Evolutionary conservation across 164 flowering plant genomes (phyloP), one percentile per base, ranked within the genome.

Genomic region (Platanus orientalis): DNA sequence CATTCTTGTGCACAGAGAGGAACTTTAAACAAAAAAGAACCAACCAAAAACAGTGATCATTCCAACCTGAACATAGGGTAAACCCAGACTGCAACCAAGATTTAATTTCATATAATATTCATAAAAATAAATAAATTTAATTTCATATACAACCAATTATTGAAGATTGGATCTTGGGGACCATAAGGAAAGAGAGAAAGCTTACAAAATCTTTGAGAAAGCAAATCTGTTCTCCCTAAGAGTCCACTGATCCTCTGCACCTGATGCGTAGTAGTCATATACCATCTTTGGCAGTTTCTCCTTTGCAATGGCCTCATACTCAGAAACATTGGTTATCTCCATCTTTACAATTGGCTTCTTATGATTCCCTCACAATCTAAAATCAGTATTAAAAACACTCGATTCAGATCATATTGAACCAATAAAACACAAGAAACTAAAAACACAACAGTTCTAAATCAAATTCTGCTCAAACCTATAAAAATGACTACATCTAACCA

Each of bases 191-290:
- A 50, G 28, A 48, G 14, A 48, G 28, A 62, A 48, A 51, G 63
- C 92, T 81, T 80, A 89, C 96, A 86, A 68, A 71, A 92, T 92
- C 77, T 89, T 84, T 1, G 95, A 81, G 73, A 92, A 92, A 17
- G 98, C 96, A 73, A 71, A 61, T 61, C 85, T 66, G 72, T 90
- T 92, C 78, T 92, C 93, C 44, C 66, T 62, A 25, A 92, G 89
- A 71, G 96, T 88, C 96, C 96, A 92, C 66, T 85, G 84, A 65
- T 92, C 96, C 85, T 92, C 98, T 63, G 98, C 98, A 62, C 98
- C 98, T 6, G 98, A 92, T 58, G 97, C 96, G 68, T 88, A 88
- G 78, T 89, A 91, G 75, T 92, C 98, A 63, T 71, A 90, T 44
- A 80, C 80, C 96, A 90, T 90, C 86, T 92, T 90, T 12, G 97